Evolutionary conservation across 495 filamentous ascomycete species (phyloP).

Genomic region (Neurospora sp.): DNA sequence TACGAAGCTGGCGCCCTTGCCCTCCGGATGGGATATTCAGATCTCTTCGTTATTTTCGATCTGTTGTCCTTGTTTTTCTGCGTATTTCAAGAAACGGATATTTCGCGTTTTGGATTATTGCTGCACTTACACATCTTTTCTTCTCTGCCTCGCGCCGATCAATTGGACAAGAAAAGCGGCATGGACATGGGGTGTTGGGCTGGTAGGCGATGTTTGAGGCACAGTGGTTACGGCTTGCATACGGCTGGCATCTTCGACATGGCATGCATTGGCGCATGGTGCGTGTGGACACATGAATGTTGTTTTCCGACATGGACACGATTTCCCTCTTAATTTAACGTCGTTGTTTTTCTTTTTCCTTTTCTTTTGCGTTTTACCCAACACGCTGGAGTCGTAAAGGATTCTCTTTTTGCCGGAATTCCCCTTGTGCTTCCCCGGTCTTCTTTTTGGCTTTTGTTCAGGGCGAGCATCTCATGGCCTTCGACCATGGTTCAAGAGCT

Average conservation of each 20-base stretch:
- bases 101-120: not conserved
- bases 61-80: conserved; percentile 3
- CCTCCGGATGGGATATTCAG: not conserved
- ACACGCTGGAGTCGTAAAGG: conserved; percentile 12
- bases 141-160: not conserved
- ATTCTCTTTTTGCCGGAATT: conserved; percentile 4
- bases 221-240: conserved; percentile 5
- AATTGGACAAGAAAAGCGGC: conserved; percentile 8
- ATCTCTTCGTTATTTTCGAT: conserved; percentile 1
- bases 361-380: not conserved
- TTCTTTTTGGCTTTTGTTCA: conserved; percentile 5
- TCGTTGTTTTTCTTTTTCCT: conserved; percentile 9
- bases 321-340: conserved; percentile 10
- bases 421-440: conserved; percentile 10
- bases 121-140: not conserved
- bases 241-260: conserved; percentile 7
- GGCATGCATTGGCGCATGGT: conserved; percentile 15
- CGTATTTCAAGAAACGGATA: not conserved
- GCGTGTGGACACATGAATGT: conserved; percentile 5
- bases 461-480: conserved; percentile 16
- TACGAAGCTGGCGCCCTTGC: not conserved
- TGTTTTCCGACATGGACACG: conserved; percentile 8
- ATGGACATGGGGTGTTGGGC: conserved; percentile 8
- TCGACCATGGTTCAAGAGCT: conserved; percentile 10
- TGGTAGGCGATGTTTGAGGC: conserved; percentile 2